Percentiles rank a stretch among this genome's conserved stretches.
These are phyloP conservation scores for Metarhizium brunneum DNA, from an alignment of 2,329 filamentous ascomycete genomes.

Conservation along the genomic window DNA sequence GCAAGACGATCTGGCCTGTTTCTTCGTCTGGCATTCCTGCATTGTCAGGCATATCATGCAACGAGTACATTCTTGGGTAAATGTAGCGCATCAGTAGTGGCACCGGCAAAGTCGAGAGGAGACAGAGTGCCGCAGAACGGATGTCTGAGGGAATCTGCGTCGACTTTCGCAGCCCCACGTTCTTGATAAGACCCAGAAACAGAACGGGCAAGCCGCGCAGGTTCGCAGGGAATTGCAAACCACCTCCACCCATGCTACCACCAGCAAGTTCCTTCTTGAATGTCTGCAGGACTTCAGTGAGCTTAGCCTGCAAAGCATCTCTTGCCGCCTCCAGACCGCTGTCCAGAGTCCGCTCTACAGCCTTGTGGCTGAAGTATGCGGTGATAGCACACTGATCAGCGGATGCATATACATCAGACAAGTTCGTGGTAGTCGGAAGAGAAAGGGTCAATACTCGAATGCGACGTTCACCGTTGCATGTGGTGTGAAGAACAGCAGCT, in stretches of 20 bases:
- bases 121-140: slow-evolving; percentile 82
- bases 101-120: slow-evolving; percentile 86
- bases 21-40: slow-evolving; percentile 77
- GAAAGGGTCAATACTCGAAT: slow-evolving; percentile 92
- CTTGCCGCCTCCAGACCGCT: slow-evolving; percentile 83
- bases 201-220: slow-evolving; percentile 78
- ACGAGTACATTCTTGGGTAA: slow-evolving; percentile 72
- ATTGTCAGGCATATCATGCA: slow-evolving; percentile 94
- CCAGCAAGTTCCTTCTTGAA: slow-evolving; percentile 96
- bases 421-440: slow-evolving; percentile 81
- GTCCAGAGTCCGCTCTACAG: slow-evolving; percentile 80
- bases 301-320: slow-evolving; percentile 83
- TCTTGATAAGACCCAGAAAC: slow-evolving; percentile 92
- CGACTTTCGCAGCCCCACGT: slow-evolving; percentile 86
- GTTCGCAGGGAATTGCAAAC: slow-evolving; percentile 90
- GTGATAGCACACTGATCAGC: slow-evolving; percentile 91
- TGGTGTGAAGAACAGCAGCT: slow-evolving; percentile 91
- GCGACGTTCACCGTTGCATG: slow-evolving; percentile 90
- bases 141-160: slow-evolving; percentile 91
- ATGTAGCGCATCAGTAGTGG: slow-evolving; percentile 91
- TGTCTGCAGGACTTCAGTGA: slow-evolving; percentile 85
- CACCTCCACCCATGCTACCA: slow-evolving; percentile 90
- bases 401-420: slow-evolving; percentile 88
- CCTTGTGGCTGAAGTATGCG: slow-evolving; percentile 94
- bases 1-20: slow-evolving; percentile 83